Conservation (phyloP, 805 yeast genomes). For the Candida argentea region DNA sequence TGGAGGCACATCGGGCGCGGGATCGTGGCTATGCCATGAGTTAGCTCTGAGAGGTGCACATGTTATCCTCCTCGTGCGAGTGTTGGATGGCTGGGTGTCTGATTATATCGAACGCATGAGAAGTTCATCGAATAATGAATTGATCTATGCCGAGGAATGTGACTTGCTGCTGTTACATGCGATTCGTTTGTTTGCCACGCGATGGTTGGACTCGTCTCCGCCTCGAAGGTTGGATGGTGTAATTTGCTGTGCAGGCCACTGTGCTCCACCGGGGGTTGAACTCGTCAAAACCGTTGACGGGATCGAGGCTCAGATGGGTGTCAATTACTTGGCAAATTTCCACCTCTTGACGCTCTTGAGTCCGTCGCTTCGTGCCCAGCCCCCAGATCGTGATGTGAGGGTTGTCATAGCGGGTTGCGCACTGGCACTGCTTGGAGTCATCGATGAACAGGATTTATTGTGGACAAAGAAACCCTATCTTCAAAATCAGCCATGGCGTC, state of each 20-base stretch:
- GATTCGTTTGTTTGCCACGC: conserved; percentile 83
- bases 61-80: conserved; percentile 58
- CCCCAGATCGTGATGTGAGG: conserved; percentile 90
- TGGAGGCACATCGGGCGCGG: conserved; percentile 94
- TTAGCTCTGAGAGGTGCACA: conserved; percentile 84
- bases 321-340: conserved; percentile 72
- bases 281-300: conserved; percentile 72
- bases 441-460: conserved; percentile 55
- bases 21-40: conserved; percentile 64
- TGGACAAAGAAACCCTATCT: conserved; percentile 57
- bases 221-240: conserved; percentile 89
- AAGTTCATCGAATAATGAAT: conserved; percentile 51
- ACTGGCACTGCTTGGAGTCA: conserved; percentile 61
- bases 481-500: conserved; percentile 53
- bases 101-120: conserved; percentile 77
- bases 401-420: conserved; percentile 72
- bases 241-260: conserved; percentile 78
- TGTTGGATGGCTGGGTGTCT: conserved; percentile 60
- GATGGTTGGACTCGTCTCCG: conserved; percentile 85
- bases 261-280: conserved; percentile 57
- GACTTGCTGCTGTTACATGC: conserved; percentile 67
- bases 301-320: conserved; percentile 73
- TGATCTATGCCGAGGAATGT: conserved; percentile 87
- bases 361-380: conserved; percentile 83
- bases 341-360: conserved; percentile 70